Evolutionary conservation across 768 basidiomycete genomes (phyloP).

Genomic region (Amylocystis lapponica): DNA sequence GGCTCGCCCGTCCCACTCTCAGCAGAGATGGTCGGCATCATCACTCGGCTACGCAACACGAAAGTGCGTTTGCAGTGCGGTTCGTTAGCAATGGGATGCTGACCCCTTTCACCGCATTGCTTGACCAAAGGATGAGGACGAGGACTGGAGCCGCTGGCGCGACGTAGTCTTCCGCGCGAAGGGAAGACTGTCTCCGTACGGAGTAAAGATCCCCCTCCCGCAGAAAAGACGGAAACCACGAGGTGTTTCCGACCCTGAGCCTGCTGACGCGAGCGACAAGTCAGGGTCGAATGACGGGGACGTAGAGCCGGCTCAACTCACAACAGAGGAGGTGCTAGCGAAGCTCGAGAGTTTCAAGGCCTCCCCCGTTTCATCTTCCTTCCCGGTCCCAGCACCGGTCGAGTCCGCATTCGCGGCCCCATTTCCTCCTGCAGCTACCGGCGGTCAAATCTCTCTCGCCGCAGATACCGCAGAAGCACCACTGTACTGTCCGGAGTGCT

Average conservation of each 20-base stretch:
- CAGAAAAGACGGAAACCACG: constrained; percentile 55
- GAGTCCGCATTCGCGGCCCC: constrained; percentile 24
- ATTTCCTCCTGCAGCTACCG: constrained; percentile 18
- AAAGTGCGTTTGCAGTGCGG: constrained; percentile 42
- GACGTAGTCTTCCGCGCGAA: constrained; percentile 81
- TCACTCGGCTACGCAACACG: constrained; percentile 74
- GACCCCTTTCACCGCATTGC: neutral
- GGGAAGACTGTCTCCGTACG: constrained; percentile 41
- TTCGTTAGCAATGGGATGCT: neutral
- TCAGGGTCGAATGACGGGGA: neutral
- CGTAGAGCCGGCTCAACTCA: constrained; percentile 33
- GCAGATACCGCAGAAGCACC: constrained; percentile 4
- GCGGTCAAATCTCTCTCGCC: neutral
- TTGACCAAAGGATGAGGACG: constrained; percentile 64
- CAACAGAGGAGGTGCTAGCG: constrained; percentile 43
- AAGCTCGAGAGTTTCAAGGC: constrained; percentile 14
- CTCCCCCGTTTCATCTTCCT: constrained; percentile 3
- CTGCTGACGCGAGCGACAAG: neutral
- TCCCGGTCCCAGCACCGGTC: constrained; percentile 6
- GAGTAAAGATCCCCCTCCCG: constrained; percentile 43
- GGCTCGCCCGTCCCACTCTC: constrained; percentile 80
- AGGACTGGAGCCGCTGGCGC: constrained; percentile 86
- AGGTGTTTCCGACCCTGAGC: constrained; percentile 39
- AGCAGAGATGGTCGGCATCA: constrained; percentile 69
- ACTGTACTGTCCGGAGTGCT: constrained; percentile 83